phyloP scores from a whole-genome alignment of 306 rosid species.

The Prosopis cineraria region DNA sequence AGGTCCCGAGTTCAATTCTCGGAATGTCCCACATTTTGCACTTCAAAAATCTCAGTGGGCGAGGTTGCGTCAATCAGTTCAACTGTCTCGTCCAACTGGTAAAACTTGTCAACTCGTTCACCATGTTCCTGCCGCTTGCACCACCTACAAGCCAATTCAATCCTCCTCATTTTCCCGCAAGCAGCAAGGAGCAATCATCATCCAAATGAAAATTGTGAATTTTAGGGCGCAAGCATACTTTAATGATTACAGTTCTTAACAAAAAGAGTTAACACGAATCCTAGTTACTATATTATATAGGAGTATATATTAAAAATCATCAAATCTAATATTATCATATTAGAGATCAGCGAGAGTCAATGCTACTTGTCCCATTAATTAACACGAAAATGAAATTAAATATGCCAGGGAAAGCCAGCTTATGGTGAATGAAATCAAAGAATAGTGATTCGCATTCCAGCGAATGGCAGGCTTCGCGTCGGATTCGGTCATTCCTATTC shows the following conservation, averaged over 20 bases:
- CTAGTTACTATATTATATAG: too few relatives aligned
- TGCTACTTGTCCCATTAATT: background rate
- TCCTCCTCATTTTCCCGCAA: background rate
- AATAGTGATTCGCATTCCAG: too few relatives aligned
- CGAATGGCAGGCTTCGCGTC: too few relatives aligned
- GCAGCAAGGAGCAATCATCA: background rate
- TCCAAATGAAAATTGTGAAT: background rate
- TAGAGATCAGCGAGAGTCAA: background rate
- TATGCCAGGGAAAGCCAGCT: background rate
- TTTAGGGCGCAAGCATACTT: background rate
- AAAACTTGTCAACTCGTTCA: background rate
- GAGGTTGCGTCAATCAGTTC: background rate
- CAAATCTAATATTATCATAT: too few relatives aligned
- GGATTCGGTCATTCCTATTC: background rate
- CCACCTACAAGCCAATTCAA: background rate
- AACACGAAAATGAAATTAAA: background rate
- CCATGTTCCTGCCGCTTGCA: background rate
- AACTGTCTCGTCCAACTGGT: too few relatives aligned
- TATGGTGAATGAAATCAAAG: too few relatives aligned
- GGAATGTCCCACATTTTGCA: background rate
- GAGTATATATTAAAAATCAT: too few relatives aligned
- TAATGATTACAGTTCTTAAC: too few relatives aligned
- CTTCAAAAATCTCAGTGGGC: too few relatives aligned
- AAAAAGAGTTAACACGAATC: too few relatives aligned
- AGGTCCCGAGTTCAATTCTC: background rate